Evolutionary conservation across 176 grass and related monocot species (phyloP).

Genomic region (Carex pumila): DNA sequence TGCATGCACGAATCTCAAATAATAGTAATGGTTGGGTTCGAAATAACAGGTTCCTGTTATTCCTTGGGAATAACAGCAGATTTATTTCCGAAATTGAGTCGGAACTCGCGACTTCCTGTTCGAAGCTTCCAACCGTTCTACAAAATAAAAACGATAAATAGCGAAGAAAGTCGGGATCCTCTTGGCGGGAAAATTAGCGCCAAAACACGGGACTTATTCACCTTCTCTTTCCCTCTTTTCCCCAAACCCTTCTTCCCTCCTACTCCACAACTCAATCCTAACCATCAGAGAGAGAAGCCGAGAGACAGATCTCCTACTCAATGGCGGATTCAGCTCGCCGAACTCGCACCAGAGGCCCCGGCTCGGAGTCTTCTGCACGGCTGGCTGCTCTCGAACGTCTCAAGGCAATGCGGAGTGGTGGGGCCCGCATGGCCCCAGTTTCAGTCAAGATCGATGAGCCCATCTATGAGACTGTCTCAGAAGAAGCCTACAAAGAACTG

Average conservation of each 20-base stretch:
- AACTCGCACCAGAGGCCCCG: slow-evolving; percentile 36
- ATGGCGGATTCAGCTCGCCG: slow-evolving; percentile 48
- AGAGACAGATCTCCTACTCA: background rate
- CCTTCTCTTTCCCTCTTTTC: too few species aligned
- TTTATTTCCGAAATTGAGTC: too few species aligned
- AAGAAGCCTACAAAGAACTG: slow-evolving; percentile 77
- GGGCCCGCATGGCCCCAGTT: slow-evolving; percentile 25
- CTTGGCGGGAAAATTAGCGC: slow-evolving; percentile 16
- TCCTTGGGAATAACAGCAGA: too few species aligned
- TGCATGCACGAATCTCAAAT: too few species aligned
- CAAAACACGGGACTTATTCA: background rate
- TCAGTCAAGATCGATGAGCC: slow-evolving; percentile 69
- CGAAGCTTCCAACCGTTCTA: too few species aligned
- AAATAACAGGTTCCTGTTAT: too few species aligned
- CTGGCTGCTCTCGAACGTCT: slow-evolving; percentile 63
- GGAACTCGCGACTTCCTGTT: too few species aligned
- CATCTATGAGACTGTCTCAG: slow-evolving; percentile 82
- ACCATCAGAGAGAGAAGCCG: background rate
- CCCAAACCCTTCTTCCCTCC: background rate
- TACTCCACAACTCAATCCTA: background rate
- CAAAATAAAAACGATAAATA: background rate
- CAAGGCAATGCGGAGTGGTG: slow-evolving; percentile 30
- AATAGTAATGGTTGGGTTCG: too few species aligned
- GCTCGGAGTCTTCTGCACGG: slow-evolving; percentile 33
- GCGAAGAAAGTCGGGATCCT: background rate